phyloP scores from a whole-genome alignment of 1,139 yeast species.

The Geotrichum phurueaensis region DNA sequence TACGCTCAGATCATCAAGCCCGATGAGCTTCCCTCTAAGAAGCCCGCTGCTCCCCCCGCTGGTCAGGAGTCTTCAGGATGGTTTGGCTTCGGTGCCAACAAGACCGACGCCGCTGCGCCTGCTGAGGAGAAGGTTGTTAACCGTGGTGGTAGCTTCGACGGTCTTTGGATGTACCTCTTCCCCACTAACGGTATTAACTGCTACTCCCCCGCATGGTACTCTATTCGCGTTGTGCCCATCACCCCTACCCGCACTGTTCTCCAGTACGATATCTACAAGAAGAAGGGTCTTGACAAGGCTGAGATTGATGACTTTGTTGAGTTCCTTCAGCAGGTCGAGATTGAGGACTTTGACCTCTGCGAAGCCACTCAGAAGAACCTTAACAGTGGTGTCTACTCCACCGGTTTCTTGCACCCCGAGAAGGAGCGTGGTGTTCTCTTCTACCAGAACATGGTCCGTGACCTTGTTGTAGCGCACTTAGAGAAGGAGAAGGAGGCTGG shows the following conservation, averaged over 20 bases:
- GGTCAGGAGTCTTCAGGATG: neutral
- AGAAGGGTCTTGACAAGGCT: conserved; percentile 49
- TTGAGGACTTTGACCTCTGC: conserved; percentile 56
- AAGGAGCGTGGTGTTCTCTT: conserved; percentile 55
- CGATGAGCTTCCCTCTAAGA: neutral
- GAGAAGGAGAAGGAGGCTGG: conserved; percentile 44
- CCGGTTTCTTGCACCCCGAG: conserved; percentile 54
- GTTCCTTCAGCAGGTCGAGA: conserved; percentile 53
- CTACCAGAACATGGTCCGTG: conserved; percentile 52
- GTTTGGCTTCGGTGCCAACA: conserved; percentile 12
- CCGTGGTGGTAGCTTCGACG: conserved; percentile 50
- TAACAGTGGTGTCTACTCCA: conserved; percentile 52
- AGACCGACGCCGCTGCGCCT: neutral
- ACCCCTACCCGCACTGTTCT: conserved; percentile 49
- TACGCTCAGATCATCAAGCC: conserved; percentile 50
- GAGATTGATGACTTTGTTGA: conserved; percentile 57
- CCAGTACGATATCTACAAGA: conserved; percentile 56
- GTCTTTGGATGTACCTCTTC: conserved; percentile 51
- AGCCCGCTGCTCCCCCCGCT: neutral
- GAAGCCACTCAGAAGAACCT: conserved; percentile 54
- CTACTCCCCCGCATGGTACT: conserved; percentile 62
- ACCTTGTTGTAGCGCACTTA: conserved; percentile 53
- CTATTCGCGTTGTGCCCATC: conserved; percentile 53
- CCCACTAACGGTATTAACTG: conserved; percentile 58
- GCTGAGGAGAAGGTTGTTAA: neutral